phyloP scores from a whole-genome alignment of 306 rosid species.

The Trifolium subterraneum region DNA sequence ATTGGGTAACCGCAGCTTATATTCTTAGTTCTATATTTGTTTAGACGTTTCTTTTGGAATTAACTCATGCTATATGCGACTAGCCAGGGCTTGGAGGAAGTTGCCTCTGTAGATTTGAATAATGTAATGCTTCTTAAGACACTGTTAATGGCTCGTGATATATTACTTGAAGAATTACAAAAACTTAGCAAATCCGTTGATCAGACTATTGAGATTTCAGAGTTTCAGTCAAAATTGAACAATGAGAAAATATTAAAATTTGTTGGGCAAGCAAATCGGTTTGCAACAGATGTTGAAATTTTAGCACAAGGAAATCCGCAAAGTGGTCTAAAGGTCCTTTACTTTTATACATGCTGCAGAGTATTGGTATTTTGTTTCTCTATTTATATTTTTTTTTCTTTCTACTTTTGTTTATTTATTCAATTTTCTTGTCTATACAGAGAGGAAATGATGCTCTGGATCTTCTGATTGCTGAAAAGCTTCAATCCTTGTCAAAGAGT shows the following conservation, averaged over 20 bases:
- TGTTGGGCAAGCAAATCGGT: slow-evolving; percentile 48
- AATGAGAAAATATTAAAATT: slow-evolving; percentile 51
- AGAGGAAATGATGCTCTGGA: slow-evolving; percentile 40
- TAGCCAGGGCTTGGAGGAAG: slow-evolving; percentile 48
- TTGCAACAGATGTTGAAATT: slow-evolving; percentile 45
- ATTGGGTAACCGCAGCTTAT: neutral
- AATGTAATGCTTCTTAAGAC: slow-evolving; percentile 60
- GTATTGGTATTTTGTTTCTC: slow-evolving; percentile 1
- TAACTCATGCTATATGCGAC: slow-evolving; percentile 45
- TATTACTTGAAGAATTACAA: slow-evolving; percentile 72
- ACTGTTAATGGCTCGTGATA: slow-evolving; percentile 68
- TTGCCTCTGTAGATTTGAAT: slow-evolving; percentile 49
- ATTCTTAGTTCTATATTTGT: neutral
- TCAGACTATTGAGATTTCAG: slow-evolving; percentile 64
- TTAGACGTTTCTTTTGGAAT: slow-evolving; percentile 32
- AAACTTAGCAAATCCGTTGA: slow-evolving; percentile 68
- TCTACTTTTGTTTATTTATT: slow-evolving; percentile 33
- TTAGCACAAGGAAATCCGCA: slow-evolving; percentile 72
- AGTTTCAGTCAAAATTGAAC: slow-evolving; percentile 61
- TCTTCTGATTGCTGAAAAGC: slow-evolving; percentile 20
- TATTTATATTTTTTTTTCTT: slow-evolving; percentile 6
- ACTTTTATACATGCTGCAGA: slow-evolving; percentile 42
- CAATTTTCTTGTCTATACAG: slow-evolving; percentile 40
- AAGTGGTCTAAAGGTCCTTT: slow-evolving; percentile 73
- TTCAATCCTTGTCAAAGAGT: slow-evolving; percentile 49